Percentiles rank a stretch among this genome's conserved stretches.
These are phyloP conservation scores for Fusarium globosum DNA, from an alignment of 2,329 filamentous ascomycete species.

Conservation along the genomic window DNA sequence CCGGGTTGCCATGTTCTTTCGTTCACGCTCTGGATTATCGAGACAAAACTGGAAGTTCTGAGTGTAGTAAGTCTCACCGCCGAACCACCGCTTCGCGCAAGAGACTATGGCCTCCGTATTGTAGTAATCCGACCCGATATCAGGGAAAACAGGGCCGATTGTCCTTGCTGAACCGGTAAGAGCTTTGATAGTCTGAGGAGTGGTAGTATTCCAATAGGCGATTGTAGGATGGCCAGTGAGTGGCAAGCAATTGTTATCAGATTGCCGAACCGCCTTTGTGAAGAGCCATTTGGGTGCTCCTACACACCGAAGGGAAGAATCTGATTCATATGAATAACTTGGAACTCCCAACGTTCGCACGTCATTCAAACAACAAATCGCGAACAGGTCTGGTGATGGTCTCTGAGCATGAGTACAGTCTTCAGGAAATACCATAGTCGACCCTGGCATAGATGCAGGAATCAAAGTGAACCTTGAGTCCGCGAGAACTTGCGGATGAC, in stretches of 20 bases:
- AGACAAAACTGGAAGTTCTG: not conserved
- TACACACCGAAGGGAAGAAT: not conserved
- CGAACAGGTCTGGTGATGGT: not conserved
- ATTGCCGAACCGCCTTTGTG: not conserved
- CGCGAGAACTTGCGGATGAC: accelerated
- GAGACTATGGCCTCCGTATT: not conserved
- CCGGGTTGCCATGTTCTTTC: not conserved
- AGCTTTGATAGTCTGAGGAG: accelerated
- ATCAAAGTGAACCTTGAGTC: not conserved
- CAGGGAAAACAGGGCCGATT: not conserved
- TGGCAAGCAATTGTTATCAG: no score
- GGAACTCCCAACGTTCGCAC: not conserved
- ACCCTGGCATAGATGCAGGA: not conserved
- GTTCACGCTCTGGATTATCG: not conserved
- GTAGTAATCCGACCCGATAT: not conserved
- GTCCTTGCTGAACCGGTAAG: not conserved
- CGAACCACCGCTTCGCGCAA: not conserved
- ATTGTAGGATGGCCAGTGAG: not conserved
- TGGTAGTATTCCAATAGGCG: not conserved
- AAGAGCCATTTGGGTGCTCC: not conserved
- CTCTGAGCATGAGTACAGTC: not conserved
- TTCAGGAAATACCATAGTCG: not conserved
- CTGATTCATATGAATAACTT: not conserved
- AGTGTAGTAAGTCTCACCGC: not conserved
- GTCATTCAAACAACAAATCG: not conserved